Conservation (phyloP, 257 asterid species). For the Solanum clarkiae region DNA sequence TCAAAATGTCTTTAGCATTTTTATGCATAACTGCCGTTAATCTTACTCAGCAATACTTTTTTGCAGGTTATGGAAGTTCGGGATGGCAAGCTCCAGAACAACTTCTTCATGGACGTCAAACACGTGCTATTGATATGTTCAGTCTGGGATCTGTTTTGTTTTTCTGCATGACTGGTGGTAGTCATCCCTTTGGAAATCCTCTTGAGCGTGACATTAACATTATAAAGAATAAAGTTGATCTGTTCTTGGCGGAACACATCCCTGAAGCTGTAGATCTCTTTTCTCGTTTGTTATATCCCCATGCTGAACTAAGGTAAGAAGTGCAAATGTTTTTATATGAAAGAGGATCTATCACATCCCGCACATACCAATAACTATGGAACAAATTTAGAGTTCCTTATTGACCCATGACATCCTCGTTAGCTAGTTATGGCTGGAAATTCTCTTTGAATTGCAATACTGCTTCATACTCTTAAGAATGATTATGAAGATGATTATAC, state of each 20-base stretch:
- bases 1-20: not conserved
- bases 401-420: not conserved
- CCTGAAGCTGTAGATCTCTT: conserved; percentile 88
- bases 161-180: conserved; percentile 82
- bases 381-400: not conserved
- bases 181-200: conserved; percentile 80
- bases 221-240: conserved; percentile 52
- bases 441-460: not conserved
- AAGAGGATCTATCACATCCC: not conserved
- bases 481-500: not conserved
- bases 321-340: not conserved
- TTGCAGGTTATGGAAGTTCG: conserved; percentile 81
- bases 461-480: not conserved
- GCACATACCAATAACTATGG: not conserved
- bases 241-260: conserved; percentile 66
- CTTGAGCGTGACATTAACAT: conserved; percentile 89
- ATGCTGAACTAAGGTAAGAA: conserved; percentile 59
- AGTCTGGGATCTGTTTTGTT: conserved; percentile 81
- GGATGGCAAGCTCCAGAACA: conserved; percentile 99
- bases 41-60: not conserved
- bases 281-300: conserved; percentile 47
- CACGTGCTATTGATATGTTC: conserved; percentile 84
- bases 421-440: not conserved
- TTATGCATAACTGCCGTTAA: not conserved
- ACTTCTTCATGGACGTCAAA: conserved; percentile 88